Base-by-base conservation (phyloP, 768 basidiomycete species). In the Leccinum fibrillosum region DNA sequence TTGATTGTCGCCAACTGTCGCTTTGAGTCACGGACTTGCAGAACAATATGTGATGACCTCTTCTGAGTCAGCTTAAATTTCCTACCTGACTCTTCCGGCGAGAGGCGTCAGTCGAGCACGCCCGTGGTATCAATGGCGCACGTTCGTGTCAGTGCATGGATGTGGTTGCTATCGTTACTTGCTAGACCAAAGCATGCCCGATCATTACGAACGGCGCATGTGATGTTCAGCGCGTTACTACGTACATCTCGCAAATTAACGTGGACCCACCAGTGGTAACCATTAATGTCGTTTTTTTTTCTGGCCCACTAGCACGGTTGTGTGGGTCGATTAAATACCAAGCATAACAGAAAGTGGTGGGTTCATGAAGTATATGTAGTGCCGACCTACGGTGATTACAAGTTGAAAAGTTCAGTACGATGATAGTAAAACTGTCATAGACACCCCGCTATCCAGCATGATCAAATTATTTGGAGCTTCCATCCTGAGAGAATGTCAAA, bases 371-470 rank as follows among this genome's bases (percentile, higher is more conserved):
- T 32, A 2, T 23, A n/a, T 57, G 39, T 19, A 28, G 44, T 39
- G n/a, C 49, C 42, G n/a, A 19, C 49, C 13, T 17, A 59, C 49
- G 58, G 56, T 47, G 21, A 59, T 59, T 37, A 59, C 32, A 37
- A 23, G 37, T 44, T 32, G 4, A 26, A 25, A 34, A 11, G 53
- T 35, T 37, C 19, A 48, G 44, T 28, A 56, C 15, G 25, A 25
- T 25, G 39, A 47, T 9, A 28, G n/a, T 12, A 55, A 15, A 34
- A 32, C n/a, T 25, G 11, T 47, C 19, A 19, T 28, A 34, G 26
- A 8, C 21, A 25, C 21, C 55, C 26, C 30, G 2, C 30, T 11
- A 55, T 21, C 11, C 13, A 25, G 32, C 25, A 9, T 56, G 44
- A 37, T 6, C 44, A 26, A 47, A 13, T 25, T 26, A 12, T 9